Evolutionary conservation across 2,329 filamentous ascomycete genomes (phyloP), one percentile per base, ranked within the genome.

Genomic region (Phaeosphaeria sp.): DNA sequence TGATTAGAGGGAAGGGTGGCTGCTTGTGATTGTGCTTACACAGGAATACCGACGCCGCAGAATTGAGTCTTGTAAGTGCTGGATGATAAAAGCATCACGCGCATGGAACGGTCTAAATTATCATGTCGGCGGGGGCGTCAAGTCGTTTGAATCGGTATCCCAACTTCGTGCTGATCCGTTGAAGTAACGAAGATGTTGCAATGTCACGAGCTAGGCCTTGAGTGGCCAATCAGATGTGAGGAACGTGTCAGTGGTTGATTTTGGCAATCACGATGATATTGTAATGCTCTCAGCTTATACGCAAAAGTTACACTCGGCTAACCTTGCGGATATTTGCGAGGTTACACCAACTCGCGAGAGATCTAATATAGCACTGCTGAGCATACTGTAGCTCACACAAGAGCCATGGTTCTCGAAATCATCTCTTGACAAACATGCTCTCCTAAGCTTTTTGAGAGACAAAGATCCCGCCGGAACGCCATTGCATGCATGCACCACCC

Each of bases 401-500:
- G 36, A 39, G 22, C 18, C 56, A 58, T 54, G 27, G 48, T 56
- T 56, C 54, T 57, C 52, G 56, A 46, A 51, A 55, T 41, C 22
- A 56, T 52, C 52, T 65, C 58, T 62, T 63, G 58, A 56, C 61
- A 51, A 51, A 58, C 50, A 55, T 59, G 62, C 64, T 58, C 58
- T 59, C 56, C 58, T 54, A n/a, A 67, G 62, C 64, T 67, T 66
- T 64, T 66, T 56, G 57, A 61, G 60, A 67, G 59, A 60, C 55
- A 56, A 58, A 62, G 42, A 64, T 62, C 58, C 60, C 62, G 50
- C 69, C 73, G 63, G 65, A 77, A 76, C 73, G 74, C 74, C 74
- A 57, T 73, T 70, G 63, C 70, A 76, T 76, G 73, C 71, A 75
- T 72, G 67, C 68, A 68, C 65, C 66, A 68, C 58, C 60, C 60